These are phyloP conservation scores for Clavispora vitiphila DNA, from an alignment of 805 yeast species.

Conservation along the genomic window DNA sequence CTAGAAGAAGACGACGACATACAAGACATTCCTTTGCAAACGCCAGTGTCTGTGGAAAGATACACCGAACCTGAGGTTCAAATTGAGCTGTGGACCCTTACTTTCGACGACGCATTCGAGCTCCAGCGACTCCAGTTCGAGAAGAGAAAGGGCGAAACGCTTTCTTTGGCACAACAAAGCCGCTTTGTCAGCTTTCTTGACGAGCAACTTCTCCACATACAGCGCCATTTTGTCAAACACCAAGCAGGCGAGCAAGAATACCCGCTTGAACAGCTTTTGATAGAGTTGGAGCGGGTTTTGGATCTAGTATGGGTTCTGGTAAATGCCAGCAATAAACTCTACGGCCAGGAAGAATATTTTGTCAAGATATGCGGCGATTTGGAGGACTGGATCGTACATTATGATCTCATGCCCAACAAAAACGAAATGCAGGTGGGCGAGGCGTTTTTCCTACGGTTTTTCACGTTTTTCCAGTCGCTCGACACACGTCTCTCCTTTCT, in stretches of 20 bases:
- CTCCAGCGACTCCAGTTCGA: conserved; percentile 11
- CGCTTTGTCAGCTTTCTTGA: conserved; percentile 26
- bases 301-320: conserved; percentile 63
- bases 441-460: conserved; percentile 15
- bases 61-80: neutral
- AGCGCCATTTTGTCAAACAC: conserved; percentile 32
- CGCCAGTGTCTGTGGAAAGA: neutral
- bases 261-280: conserved; percentile 29
- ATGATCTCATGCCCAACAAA: conserved; percentile 14
- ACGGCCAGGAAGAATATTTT: conserved; percentile 61
- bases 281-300: conserved; percentile 44
- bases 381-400: conserved; percentile 50
- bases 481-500: conserved; percentile 22
- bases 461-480: conserved; percentile 34
- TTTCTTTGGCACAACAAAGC: conserved; percentile 44
- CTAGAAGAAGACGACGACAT: conserved; percentile 24
- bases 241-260: conserved; percentile 30
- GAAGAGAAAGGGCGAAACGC: conserved; percentile 2
- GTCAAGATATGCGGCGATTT: conserved; percentile 63
- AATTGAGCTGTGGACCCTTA: conserved; percentile 11
- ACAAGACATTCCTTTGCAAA: neutral
- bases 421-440: conserved; percentile 3
- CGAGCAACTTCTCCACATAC: conserved; percentile 12
- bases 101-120: conserved; percentile 27
- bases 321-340: conserved; percentile 20